Conservation (phyloP, 164 flowering plant genomes). For the grape (Vitis vinifera) region DNA sequence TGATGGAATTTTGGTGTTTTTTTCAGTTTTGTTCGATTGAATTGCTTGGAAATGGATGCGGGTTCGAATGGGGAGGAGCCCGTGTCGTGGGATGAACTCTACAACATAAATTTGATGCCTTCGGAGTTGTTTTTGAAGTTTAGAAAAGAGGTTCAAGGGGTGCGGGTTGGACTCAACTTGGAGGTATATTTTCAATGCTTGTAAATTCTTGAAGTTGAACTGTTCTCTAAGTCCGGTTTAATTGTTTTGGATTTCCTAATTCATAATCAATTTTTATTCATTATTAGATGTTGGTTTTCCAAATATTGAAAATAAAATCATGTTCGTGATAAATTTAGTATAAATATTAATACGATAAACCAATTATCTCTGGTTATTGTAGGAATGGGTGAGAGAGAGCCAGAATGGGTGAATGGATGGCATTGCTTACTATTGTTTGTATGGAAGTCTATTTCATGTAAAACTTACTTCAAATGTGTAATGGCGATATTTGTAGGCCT, state of each 20-base stretch:
- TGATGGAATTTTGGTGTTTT: not conserved
- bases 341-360: no score
- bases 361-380: no score
- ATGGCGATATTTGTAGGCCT: no score
- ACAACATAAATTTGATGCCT: conserved; percentile 66
- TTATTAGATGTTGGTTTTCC: no score
- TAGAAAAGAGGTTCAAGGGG: conserved; percentile 62
- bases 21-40: not conserved
- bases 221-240: not conserved
- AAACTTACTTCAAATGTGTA: no score
- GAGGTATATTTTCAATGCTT: conserved; percentile 43
- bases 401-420: no score
- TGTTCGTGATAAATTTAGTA: no score
- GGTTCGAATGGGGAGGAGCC: conserved; percentile 47
- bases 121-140: conserved; percentile 84
- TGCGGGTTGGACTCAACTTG: conserved; percentile 72
- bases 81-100: conserved; percentile 67
- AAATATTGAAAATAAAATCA: no score
- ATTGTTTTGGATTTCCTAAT: not conserved
- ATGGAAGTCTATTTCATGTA: no score
- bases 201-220: not conserved
- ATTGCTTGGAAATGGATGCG: conserved; percentile 32
- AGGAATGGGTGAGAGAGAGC: no score
- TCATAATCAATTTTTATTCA: no score
- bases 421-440: no score